Evolutionary conservation across 2,329 filamentous ascomycete genomes (phyloP), one percentile per base, ranked within the genome.

Genomic region (Stagonosporopsis rhizophila): DNA sequence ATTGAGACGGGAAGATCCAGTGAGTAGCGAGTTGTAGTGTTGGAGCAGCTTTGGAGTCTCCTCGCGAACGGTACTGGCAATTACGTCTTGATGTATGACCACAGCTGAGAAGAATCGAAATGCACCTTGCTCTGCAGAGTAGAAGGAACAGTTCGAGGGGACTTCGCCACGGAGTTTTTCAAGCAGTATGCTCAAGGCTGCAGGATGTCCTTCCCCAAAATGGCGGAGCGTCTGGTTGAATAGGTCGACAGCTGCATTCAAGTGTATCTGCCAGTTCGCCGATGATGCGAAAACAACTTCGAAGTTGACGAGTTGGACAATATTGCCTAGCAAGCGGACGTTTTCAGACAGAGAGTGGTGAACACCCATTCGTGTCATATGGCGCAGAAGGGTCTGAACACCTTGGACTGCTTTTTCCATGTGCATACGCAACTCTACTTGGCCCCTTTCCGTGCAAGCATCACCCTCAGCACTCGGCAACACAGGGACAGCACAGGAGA

Each of bases 241-340:
- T 40, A 85, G 75, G 34, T 77, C 76, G 44, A 81, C 71, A 40
- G 82, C 82, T 2, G 80, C 82, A 64, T 79, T 78, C 25, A 80
- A 79, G 65, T 82, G 83, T 65, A 79, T 77, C 54, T 79, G 81
- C 78, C 78, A 84, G 65, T 82, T 82, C 3, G 78, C 75, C 41
- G 78, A 80, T 56, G 78, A 78, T 34, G 73, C 76, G 4, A 77
- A 77, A 6, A 76, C 74, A 20, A 81, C 73, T 67, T 85, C 83
- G 57, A 85, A 85, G 52, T 82, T 78, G 49, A 83, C 78, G 57
- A 85, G 77, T 66, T 85, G 83, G 23, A 83, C 66, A 61, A 85
- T 80, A 65, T 79, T 80, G 64, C 82, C 79, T 64, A 85, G 75
- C 19, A 82, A 60, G 11, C 62, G 59, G 9, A 47, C 12, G 20